phyloP scores from a whole-genome alignment of 495 filamentous ascomycete species.

The Penicillium egyptiacum region DNA sequence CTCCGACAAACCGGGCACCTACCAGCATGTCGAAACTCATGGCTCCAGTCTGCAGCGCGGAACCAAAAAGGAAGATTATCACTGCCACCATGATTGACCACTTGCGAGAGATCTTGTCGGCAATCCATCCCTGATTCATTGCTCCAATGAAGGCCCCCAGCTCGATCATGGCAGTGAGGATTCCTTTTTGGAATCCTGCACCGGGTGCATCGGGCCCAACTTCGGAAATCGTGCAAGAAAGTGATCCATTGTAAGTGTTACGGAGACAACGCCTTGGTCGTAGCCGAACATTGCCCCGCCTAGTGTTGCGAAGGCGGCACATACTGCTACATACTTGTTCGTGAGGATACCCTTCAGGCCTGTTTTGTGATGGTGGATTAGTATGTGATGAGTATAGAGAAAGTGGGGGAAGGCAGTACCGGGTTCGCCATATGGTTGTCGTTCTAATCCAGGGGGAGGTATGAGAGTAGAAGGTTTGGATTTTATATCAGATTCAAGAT shows the following conservation, averaged over 20 bases:
- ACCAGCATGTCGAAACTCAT: slow-evolving; percentile 59
- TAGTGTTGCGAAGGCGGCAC: slow-evolving; percentile 49
- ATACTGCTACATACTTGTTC: slow-evolving; percentile 47
- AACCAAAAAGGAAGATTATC: slow-evolving; percentile 51
- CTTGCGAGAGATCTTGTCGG: slow-evolving; percentile 56
- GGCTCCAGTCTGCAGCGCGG: slow-evolving; percentile 53
- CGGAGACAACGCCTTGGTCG: slow-evolving; percentile 54
- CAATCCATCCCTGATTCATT: slow-evolving; percentile 55
- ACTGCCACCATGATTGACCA: slow-evolving; percentile 55
- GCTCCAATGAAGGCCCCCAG: slow-evolving; percentile 55
- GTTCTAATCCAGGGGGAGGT: not conserved
- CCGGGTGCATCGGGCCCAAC: slow-evolving; percentile 40
- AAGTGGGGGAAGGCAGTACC: not conserved
- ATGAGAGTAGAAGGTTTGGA: not conserved
- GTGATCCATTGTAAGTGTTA: slow-evolving; percentile 54
- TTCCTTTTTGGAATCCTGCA: slow-evolving; percentile 54
- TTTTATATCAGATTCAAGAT: slow-evolving; percentile 3
- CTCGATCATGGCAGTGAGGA: slow-evolving; percentile 59
- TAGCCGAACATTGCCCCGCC: slow-evolving; percentile 57
- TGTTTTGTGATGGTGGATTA: not conserved
- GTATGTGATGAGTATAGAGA: not conserved
- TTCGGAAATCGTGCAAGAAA: slow-evolving; percentile 49
- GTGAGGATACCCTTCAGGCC: slow-evolving; percentile 44
- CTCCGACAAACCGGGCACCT: slow-evolving; percentile 64
- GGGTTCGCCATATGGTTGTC: slow-evolving; percentile 2